Evolutionary conservation across 2,329 filamentous ascomycete genomes (phyloP).

Genomic region (Lecanosticta acicola): DNA sequence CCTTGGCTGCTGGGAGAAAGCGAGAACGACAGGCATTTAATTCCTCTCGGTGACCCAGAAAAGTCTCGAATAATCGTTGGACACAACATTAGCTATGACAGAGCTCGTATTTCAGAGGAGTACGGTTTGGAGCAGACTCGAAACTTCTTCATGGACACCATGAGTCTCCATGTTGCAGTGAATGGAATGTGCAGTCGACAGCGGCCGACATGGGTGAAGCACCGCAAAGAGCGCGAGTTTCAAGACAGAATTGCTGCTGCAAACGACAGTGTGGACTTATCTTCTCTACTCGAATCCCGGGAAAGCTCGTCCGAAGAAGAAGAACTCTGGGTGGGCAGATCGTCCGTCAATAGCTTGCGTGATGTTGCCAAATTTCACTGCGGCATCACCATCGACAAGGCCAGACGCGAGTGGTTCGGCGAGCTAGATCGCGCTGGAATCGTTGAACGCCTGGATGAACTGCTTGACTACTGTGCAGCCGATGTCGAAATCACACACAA

Average conservation of each 20-base stretch:
- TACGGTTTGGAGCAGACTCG: constrained; percentile 77
- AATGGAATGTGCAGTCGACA: constrained; percentile 99
- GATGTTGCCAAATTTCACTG: constrained; percentile 98
- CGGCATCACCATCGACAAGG: constrained; percentile 84
- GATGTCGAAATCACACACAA: constrained; percentile 90
- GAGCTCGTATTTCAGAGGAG: constrained; percentile 81
- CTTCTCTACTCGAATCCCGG: constrained; percentile 61
- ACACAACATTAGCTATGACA: constrained; percentile 93
- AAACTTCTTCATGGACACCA: constrained; percentile 89
- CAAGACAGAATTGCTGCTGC: constrained; percentile 71
- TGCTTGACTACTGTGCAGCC: constrained; percentile 89
- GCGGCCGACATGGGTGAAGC: constrained; percentile 93
- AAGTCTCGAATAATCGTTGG: constrained; percentile 76
- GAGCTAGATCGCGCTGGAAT: constrained; percentile 70
- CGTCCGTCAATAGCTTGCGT: constrained; percentile 87
- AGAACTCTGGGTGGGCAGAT: constrained; percentile 90
- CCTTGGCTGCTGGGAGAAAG: constrained; percentile 89
- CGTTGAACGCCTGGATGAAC: constrained; percentile 65
- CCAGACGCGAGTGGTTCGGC: constrained; percentile 78
- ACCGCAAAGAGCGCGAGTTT: constrained; percentile 82
- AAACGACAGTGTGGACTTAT: constrained; percentile 65
- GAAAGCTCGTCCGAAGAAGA: constrained; percentile 69
- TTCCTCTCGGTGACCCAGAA: constrained; percentile 75
- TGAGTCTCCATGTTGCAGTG: constrained; percentile 95
- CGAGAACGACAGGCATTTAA: constrained; percentile 68